Base-by-base conservation (phyloP, 345 rosid species). In the Moricandia arvensis region DNA sequence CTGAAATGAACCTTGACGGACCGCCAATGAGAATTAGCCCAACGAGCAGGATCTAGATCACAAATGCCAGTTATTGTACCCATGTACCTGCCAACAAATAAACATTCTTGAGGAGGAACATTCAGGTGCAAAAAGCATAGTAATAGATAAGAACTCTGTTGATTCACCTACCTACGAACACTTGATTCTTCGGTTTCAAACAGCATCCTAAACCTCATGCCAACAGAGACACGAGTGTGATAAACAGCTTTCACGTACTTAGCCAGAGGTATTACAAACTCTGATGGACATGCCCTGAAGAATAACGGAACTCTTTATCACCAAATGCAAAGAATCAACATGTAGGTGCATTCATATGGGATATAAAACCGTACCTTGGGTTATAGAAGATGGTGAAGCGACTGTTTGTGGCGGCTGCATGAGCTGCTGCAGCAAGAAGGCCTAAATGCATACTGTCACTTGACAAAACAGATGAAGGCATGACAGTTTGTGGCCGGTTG, bases 11-110 rank as follows among this genome's bases (percentile, higher is more conserved):
- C 97, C 93, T 89, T 91, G 58, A 89, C 96, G 0, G 97, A 89
- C 51, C 97, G 88, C 97, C 97, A 91, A 76, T 88, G 96, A 68
- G 97, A 91, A 77, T 88, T 89, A 35, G 84, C 82, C 97, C 97
- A 91, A 61, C 76, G 82, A 71, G 69, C 61, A 69, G 88, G 84
- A 83, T 91, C 96, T 1, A 89, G 81, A 76, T 91, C 97, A 72
- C 88, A 86, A 75, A 89, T 89, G 66, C 96, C 97, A 68, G 93
- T 91, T 72, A 91, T 89, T n/a, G 97, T 91, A 64, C 97, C 97
- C 97, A 91, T 91, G 82, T 91, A 89, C 81, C 97, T 91, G 82
- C 70, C 16, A 71, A 31, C 7, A 79, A 31, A 15, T 73, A 7
- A 76, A 70, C 1, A 53, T 58, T 51, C 6, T 21, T 53, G 10